These are phyloP conservation scores for Sporothrix pseudoabietina DNA, from an alignment of 2,329 filamentous ascomycete genomes.

Conservation along the genomic window DNA sequence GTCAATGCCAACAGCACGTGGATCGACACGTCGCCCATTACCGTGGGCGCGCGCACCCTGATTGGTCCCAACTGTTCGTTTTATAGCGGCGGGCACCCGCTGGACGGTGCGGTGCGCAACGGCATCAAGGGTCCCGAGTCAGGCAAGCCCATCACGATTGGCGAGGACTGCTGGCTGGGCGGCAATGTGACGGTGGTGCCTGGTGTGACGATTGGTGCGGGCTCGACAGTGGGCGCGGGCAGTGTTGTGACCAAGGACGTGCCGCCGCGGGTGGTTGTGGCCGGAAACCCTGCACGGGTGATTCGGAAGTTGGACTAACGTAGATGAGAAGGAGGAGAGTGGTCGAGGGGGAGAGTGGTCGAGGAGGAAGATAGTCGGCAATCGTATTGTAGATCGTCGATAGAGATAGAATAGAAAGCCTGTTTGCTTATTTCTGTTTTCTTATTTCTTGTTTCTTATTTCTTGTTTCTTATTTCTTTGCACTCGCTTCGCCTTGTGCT, in stretches of 20 bases:
- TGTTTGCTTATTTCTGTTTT: not conserved
- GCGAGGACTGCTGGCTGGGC: conserved; percentile 80
- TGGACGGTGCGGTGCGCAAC: conserved; percentile 73
- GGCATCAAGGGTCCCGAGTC: conserved; percentile 74
- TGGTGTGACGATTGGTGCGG: conserved; percentile 76
- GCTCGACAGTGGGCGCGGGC: conserved; percentile 74
- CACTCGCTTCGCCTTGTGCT: not conserved
- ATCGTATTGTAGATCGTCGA: not conserved
- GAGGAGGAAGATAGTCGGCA: not conserved
- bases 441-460: conserved; percentile 34
- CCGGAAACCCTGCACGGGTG: conserved; percentile 67
- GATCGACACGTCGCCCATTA: conserved; percentile 74
- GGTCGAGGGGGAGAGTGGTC: not conserved
- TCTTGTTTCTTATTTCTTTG: conserved; percentile 34
- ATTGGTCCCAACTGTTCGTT: conserved; percentile 78
- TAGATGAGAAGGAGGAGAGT: not conserved
- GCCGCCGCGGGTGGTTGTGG: conserved; percentile 63
- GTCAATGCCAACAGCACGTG: conserved; percentile 75
- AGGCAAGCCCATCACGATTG: conserved; percentile 73
- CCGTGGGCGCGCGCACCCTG: conserved; percentile 74
- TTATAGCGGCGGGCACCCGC: conserved; percentile 73
- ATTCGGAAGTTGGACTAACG: conserved; percentile 46
- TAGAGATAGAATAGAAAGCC: conserved; percentile 6
- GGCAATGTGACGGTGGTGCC: conserved; percentile 71
- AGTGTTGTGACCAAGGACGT: conserved; percentile 81